Evolutionary conservation across 768 basidiomycete species (phyloP).

Genomic region (Trametes elegans): DNA sequence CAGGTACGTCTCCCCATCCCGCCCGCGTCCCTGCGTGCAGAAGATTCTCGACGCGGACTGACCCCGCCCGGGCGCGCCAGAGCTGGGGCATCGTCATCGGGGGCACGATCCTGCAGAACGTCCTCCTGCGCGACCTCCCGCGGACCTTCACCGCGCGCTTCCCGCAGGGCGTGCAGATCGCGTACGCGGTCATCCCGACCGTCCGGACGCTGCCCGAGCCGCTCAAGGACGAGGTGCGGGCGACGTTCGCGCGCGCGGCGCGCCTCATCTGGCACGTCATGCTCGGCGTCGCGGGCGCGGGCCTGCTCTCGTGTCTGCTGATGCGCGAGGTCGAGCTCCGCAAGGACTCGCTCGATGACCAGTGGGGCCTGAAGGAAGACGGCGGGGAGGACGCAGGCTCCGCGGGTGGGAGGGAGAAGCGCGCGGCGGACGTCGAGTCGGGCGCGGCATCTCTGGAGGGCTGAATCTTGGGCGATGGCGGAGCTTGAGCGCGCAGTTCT

Average conservation of each 20-base stretch:
- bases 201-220: slow-evolving; percentile 25
- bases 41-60: too few species aligned
- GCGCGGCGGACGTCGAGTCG: too few species aligned
- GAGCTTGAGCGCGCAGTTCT: too few species aligned
- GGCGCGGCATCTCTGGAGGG: too few species aligned
- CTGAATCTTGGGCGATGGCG: too few species aligned
- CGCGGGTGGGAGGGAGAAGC: too few species aligned
- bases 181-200: slow-evolving; percentile 32
- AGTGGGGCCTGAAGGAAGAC: slow-evolving; percentile 2
- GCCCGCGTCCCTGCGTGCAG: too few species aligned
- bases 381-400: too few species aligned
- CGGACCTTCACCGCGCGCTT: slow-evolving; percentile 23
- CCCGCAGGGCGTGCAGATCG: slow-evolving; percentile 25
- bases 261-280: slow-evolving; percentile 32
- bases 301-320: slow-evolving; percentile 25
- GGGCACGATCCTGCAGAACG: slow-evolving; percentile 35
- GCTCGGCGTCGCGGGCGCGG: slow-evolving; percentile 30
- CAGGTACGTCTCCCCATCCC: slow-evolving; percentile 13
- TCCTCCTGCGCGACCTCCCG: slow-evolving; percentile 31
- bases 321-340: slow-evolving; percentile 32
- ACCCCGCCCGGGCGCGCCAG: slow-evolving; percentile 17
- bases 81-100: slow-evolving; percentile 37
- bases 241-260: slow-evolving; percentile 31
- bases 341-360: slow-evolving; percentile 26
- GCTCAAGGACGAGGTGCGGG: slow-evolving; percentile 25